A percentile compares a stretch with the other conserved stretches of the same genome.
Conservation (phyloP, 2,329 filamentous ascomycete species). For the Aureobasidium melanogenum region DNA sequence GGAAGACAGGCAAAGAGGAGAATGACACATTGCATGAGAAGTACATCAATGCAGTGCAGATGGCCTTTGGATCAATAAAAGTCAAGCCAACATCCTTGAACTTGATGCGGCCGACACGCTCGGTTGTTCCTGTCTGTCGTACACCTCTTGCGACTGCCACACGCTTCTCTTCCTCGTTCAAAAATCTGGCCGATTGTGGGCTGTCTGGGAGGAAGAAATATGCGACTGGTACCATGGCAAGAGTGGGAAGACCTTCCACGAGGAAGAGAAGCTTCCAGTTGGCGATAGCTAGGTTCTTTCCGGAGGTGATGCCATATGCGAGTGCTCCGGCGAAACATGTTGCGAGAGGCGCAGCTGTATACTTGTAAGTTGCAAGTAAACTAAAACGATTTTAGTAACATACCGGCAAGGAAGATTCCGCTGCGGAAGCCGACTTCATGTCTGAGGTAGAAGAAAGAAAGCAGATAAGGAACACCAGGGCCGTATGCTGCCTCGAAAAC, state of each 20-base stretch:
- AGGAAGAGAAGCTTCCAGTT: constrained; percentile 56
- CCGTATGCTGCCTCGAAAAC: constrained; percentile 43
- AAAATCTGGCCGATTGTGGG: constrained; percentile 42
- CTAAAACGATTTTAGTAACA: not conserved
- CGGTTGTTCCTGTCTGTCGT: constrained; percentile 39
- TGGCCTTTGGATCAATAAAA: constrained; percentile 29
- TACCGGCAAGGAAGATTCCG: constrained; percentile 40
- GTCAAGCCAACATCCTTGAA: constrained; percentile 40
- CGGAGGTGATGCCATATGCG: constrained; percentile 56
- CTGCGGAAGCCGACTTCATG: constrained; percentile 48
- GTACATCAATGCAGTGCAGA: constrained; percentile 41
- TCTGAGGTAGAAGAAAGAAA: constrained; percentile 52
- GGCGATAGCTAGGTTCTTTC: constrained; percentile 42
- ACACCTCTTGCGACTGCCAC: constrained; percentile 47
- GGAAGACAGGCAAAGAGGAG: constrained; percentile 39
- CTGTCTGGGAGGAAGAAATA: constrained; percentile 47
- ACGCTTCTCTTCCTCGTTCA: constrained; percentile 49
- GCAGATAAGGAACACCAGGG: constrained; percentile 39
- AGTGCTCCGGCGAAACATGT: constrained; percentile 67
- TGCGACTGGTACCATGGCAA: constrained; percentile 45
- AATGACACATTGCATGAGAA: constrained; percentile 58
- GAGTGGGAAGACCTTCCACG: constrained; percentile 55
- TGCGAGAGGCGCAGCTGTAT: constrained; percentile 53
- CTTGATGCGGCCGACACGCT: constrained; percentile 33
- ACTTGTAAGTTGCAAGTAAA: not conserved